A percentile compares a stretch with the other conserved stretches of the same genome.
Conservation (phyloP, 73 alveolate genomes). For the Paramecium pentaurelia region DNA sequence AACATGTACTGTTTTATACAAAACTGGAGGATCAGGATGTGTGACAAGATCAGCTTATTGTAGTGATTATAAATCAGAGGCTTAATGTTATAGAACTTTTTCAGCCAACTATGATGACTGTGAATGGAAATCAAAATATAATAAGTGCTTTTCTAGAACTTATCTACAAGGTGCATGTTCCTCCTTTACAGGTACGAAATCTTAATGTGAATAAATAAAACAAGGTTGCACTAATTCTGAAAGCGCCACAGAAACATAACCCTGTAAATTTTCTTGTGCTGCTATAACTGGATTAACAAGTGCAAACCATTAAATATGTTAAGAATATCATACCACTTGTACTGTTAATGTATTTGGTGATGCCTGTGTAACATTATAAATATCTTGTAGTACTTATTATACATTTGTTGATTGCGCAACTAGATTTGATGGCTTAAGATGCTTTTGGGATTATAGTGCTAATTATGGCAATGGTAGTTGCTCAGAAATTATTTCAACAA, state of each 20-base stretch:
- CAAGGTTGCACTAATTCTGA: background rate
- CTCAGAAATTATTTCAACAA: too few species aligned
- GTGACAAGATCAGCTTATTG: background rate
- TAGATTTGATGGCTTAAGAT: background rate
- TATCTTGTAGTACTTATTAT: background rate
- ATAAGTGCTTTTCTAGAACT: background rate
- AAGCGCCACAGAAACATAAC: background rate
- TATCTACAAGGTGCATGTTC: too few species aligned
- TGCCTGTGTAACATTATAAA: background rate
- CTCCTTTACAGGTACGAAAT: background rate
- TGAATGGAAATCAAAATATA: background rate
- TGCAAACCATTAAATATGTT: background rate
- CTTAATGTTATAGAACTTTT: background rate
- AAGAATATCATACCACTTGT: background rate
- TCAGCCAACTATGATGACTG: background rate
- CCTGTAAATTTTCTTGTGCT: background rate
- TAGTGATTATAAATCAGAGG: background rate
- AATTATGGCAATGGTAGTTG: too few species aligned
- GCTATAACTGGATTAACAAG: background rate
- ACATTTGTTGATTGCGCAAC: background rate
- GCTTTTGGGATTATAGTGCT: too few species aligned
- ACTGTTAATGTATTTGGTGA: background rate
- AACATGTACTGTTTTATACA: background rate
- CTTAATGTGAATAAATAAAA: background rate
- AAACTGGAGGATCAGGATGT: background rate